These are phyloP conservation scores for Ilyonectria mors-panacis DNA, from an alignment of 2,329 filamentous ascomycete species.

Conservation along the genomic window DNA sequence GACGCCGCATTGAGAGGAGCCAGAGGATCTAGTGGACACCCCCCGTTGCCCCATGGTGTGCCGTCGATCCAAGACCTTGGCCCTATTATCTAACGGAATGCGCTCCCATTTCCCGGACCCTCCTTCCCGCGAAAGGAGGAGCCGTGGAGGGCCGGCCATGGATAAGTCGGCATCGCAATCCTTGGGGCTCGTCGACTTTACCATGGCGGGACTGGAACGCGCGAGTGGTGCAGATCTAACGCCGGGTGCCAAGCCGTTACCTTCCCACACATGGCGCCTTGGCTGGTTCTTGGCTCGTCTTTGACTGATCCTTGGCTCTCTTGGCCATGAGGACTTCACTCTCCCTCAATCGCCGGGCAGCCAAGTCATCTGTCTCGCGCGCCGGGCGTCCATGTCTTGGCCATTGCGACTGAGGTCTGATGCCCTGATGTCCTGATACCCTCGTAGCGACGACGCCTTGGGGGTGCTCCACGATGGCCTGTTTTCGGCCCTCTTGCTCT, in stretches of 20 bases:
- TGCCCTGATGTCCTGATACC: neutral
- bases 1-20: constrained; percentile 14
- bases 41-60: constrained; percentile 7
- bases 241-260: constrained; percentile 30
- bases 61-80: constrained; percentile 36
- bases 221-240: constrained; percentile 26
- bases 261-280: constrained; percentile 6
- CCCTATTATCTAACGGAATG: constrained; percentile 50
- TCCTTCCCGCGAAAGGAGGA: constrained; percentile 6
- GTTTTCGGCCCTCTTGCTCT: constrained; percentile 10
- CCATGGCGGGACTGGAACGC: constrained; percentile 27
- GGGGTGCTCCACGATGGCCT: neutral
- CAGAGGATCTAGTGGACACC: constrained; percentile 16
- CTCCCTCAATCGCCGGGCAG: neutral
- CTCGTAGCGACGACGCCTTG: neutral
- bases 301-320: constrained; percentile 9
- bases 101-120: constrained; percentile 42
- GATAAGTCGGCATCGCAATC: constrained; percentile 47
- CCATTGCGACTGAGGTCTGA: neutral
- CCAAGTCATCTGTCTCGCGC: neutral
- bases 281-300: constrained; percentile 5
- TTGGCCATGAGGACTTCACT: neutral
- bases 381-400: no score
- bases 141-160: constrained; percentile 35
- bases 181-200: constrained; percentile 21